phyloP scores from a whole-genome alignment of 306 rosid species.

The Vicia faba region DNA sequence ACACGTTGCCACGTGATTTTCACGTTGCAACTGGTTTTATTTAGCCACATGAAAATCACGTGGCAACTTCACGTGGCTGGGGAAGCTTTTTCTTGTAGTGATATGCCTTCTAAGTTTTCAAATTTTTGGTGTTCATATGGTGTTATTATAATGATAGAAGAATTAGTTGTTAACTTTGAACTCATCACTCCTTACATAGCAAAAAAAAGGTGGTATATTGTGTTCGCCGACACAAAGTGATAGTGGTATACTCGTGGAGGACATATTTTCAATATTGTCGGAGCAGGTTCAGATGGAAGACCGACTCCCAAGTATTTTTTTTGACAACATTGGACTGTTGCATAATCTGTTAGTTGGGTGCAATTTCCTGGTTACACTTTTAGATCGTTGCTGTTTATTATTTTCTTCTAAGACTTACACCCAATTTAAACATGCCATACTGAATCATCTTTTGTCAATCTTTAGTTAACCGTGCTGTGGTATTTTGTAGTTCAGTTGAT shows the following conservation, averaged over 20 bases:
- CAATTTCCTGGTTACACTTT: constrained; percentile 13
- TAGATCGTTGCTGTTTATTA: constrained; percentile 20
- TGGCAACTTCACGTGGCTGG: no score
- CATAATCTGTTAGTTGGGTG: constrained; percentile 3
- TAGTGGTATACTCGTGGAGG: constrained; percentile 95
- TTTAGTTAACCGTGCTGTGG: constrained; percentile 16
- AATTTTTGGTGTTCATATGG: no score
- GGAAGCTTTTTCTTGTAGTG: no score
- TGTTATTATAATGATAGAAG: no score
- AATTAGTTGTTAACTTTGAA: no score
- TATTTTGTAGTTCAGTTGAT: constrained; percentile 1
- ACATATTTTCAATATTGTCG: constrained; percentile 92
- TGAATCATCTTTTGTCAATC: constrained; percentile 17
- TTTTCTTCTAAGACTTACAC: constrained; percentile 12
- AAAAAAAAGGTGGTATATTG: no score
- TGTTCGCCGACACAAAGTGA: no score
- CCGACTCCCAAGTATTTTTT: constrained; percentile 85
- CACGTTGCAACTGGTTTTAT: no score
- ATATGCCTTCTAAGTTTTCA: no score
- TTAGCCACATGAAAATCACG: no score
- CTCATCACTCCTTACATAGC: no score
- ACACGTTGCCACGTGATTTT: no score
- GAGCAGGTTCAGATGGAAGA: constrained; percentile 98
- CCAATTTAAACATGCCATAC: constrained; percentile 8
- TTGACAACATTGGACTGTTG: constrained; percentile 27